Evolutionary conservation across 73 alveolate species (phyloP), one percentile per base, ranked within the genome.

Genomic region (Tetrahymena malaccensis): DNA sequence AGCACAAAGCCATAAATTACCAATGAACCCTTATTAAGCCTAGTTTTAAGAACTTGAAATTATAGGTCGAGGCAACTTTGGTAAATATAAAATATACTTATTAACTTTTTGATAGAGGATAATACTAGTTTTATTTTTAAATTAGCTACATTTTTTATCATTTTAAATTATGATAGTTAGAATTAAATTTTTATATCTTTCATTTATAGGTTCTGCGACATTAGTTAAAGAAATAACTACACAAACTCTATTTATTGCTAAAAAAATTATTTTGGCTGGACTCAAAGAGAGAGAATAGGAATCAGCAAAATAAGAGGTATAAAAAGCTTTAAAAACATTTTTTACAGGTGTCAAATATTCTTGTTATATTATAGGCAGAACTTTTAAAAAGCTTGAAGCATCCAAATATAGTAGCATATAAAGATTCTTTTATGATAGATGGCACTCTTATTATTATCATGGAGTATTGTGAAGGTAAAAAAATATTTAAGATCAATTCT

Each of bases 391-490:
- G 96, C 55, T 96, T 98, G 27, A 93, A 96, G 34, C 99, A 99
- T 96, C 99, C 99, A 35, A 98, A 98, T 94, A 98, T 99, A 38
- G 99, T 99, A 11, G 97, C 97, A 43, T 99, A 99, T 93, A 98
- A 96, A 94, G 99, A 97, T 27, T 95, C 99, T 56, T 98, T 98
- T 96, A 96, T 98, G 55, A 99, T 98, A 37, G 94, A 94, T 34
- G 98, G 98, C 19, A 34, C 95, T 19, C 97, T 98, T 55, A 96
- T 98, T 34, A 98, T 98, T 34, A 85, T 98, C 93, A 98, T 98
- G 99, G 99, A 98, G 94, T 98, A 97, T 95, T 98, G 99, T 93
- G 99, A 97, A 95, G 98, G 98, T 95, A 95, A 38, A 33, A 95
- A 85, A 25, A 25, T 58, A 83, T 35, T 70, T 56, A 21, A 21